Percentiles rank a stretch among this genome's conserved stretches.
Conservation (phyloP, 1,139 yeast species). For the Hansenula sp. region DNA sequence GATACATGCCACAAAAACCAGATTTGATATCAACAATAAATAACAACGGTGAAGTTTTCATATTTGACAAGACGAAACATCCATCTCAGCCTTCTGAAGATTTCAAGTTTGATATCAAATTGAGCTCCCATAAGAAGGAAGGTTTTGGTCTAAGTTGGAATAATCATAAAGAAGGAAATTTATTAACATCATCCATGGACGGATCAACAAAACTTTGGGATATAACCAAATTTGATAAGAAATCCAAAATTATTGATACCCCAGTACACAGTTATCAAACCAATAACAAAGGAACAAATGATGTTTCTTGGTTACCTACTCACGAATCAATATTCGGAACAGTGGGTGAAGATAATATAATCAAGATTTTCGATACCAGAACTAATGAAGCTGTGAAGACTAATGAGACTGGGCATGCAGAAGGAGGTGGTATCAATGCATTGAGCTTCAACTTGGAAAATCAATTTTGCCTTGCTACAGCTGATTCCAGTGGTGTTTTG, state of each 20-base stretch:
- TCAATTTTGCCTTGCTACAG: constrained; percentile 60
- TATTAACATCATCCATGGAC: constrained; percentile 60
- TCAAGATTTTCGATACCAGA: constrained; percentile 51
- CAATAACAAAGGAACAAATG: constrained; percentile 48
- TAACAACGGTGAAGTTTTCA: constrained; percentile 66
- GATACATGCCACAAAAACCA: constrained; percentile 75
- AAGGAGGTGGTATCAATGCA: constrained; percentile 52
- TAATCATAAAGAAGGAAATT: constrained; percentile 41
- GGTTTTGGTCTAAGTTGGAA: constrained; percentile 71
- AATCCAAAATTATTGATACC: constrained; percentile 12
- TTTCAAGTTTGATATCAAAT: constrained; percentile 20
- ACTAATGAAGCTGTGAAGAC: constrained; percentile 11
- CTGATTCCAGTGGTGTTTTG: constrained; percentile 58
- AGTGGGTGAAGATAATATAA: constrained; percentile 53
- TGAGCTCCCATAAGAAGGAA: constrained; percentile 47
- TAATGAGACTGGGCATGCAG: constrained; percentile 27
- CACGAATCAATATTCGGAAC: constrained; percentile 56
- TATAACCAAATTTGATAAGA: constrained; percentile 27
- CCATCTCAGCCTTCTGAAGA: constrained; percentile 13
- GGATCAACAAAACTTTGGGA: constrained; percentile 55
- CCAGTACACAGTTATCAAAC: constrained; percentile 10
- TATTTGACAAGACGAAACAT: constrained; percentile 56
- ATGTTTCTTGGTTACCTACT: constrained; percentile 53
- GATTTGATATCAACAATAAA: constrained; percentile 72
- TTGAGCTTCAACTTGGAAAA: constrained; percentile 60